These are phyloP conservation scores for Filobasidium floriforme DNA, from an alignment of 768 basidiomycete genomes.

Conservation along the genomic window DNA sequence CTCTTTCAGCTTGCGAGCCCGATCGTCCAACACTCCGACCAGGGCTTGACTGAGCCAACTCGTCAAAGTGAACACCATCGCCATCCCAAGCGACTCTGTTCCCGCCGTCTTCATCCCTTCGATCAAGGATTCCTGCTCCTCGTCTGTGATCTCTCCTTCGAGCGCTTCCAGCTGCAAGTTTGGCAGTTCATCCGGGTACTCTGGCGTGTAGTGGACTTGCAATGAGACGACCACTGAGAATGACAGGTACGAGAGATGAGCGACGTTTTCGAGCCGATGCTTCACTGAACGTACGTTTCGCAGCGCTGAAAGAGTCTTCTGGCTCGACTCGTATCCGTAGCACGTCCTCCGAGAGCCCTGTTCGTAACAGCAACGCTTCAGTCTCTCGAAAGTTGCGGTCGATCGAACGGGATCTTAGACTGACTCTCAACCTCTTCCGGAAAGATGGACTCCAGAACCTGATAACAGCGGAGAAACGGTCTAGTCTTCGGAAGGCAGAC, in stretches of 20 bases:
- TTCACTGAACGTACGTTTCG: constrained; percentile 49
- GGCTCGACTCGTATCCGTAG: constrained; percentile 81
- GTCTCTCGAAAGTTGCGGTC: not conserved
- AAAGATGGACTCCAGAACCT: constrained; percentile 95
- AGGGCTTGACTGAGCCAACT: constrained; percentile 75
- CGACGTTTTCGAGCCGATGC: not conserved
- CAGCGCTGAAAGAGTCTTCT: constrained; percentile 62
- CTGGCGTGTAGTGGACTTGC: constrained; percentile 65
- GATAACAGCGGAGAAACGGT: not conserved
- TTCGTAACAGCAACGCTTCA: constrained; percentile 21
- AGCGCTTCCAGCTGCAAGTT: constrained; percentile 59
- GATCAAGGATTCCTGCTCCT: constrained; percentile 54
- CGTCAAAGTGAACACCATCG: constrained; percentile 94
- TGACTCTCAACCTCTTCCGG: constrained; percentile 84
- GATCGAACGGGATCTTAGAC: constrained; percentile 46
- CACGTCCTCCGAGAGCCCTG: constrained; percentile 74
- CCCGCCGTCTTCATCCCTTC: constrained; percentile 49
- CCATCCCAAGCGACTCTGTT: constrained; percentile 55
- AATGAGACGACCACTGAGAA: constrained; percentile 64
- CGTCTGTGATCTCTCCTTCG: constrained; percentile 53
- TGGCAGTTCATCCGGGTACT: constrained; percentile 78
- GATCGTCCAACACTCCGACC: constrained; percentile 55
- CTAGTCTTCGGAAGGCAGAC: constrained; percentile 10
- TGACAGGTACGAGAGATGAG: not conserved
- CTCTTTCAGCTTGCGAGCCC: constrained; percentile 54